Percentiles rank a stretch among this genome's conserved stretches.
phyloP scores from a whole-genome alignment of 2,329 filamentous ascomycete species.

The Zasmidium angulare region DNA sequence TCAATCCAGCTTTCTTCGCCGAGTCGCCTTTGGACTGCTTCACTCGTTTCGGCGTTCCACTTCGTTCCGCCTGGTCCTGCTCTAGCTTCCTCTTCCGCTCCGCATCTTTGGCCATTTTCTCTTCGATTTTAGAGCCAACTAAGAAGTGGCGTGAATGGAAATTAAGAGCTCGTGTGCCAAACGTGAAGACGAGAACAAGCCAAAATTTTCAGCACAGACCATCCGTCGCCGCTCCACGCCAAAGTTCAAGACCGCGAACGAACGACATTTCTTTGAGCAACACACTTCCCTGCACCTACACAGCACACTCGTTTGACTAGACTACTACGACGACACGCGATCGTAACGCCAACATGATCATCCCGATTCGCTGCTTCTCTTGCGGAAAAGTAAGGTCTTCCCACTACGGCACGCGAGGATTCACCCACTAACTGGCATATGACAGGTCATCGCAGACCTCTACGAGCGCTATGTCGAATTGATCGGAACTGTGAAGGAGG shows the following conservation, averaged over 20 bases:
- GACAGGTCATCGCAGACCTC: slow-evolving; percentile 89
- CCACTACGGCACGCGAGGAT: neutral
- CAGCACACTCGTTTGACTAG: neutral
- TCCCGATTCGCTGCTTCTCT: slow-evolving; percentile 96
- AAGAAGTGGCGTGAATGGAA: neutral
- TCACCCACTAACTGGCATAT: slow-evolving; percentile 6
- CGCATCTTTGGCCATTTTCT: slow-evolving; percentile 18
- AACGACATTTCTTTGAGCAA: slow-evolving; percentile 5
- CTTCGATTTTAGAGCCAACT: neutral
- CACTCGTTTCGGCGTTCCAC: slow-evolving; percentile 19
- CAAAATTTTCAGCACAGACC: neutral
- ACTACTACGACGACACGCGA: neutral
- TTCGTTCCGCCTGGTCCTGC: slow-evolving; percentile 16
- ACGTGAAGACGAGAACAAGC: neutral
- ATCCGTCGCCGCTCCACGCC: neutral
- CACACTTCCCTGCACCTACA: neutral
- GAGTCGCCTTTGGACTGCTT: slow-evolving; percentile 18
- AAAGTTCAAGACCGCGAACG: neutral
- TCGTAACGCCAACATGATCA: slow-evolving; percentile 85
- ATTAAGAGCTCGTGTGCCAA: neutral
- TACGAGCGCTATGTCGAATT: slow-evolving; percentile 95
- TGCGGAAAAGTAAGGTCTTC: slow-evolving; percentile 80
- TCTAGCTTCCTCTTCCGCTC: slow-evolving; percentile 26
- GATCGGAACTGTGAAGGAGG: slow-evolving; percentile 72
- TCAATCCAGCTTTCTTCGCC: slow-evolving; percentile 11